These are phyloP conservation scores for Erigeron philadelphicus DNA, from an alignment of 140 eudicot species.

Conservation along the genomic window DNA sequence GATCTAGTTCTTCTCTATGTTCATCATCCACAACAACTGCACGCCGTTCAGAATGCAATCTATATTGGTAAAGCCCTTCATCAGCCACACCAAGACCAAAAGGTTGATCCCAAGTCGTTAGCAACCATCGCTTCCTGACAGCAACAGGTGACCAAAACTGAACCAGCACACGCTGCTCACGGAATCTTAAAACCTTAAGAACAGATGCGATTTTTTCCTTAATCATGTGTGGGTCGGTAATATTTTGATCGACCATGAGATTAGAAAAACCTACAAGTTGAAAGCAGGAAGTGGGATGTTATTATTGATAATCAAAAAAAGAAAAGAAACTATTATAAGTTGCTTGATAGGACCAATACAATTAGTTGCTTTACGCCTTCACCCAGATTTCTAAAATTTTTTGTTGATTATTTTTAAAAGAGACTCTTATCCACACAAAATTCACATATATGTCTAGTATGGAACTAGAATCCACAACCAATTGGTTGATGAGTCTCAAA, in stretches of 20 bases:
- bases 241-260: background rate
- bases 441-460: too few relatives aligned
- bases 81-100: slow-evolving; percentile 21
- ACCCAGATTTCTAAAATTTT: too few relatives aligned
- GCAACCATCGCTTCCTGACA: background rate
- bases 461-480: too few relatives aligned
- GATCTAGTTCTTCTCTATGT: slow-evolving; percentile 1
- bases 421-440: too few relatives aligned
- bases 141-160: slow-evolving; percentile 12
- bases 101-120: slow-evolving; percentile 25
- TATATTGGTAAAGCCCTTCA: slow-evolving; percentile 21
- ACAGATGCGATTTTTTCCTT: background rate
- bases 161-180: background rate
- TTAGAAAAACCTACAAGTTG: slow-evolving; percentile 8
- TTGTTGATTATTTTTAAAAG: too few relatives aligned
- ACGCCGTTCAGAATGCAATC: background rate
- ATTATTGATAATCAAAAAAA: background rate
- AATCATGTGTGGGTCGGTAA: background rate
- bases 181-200: background rate
- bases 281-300: background rate
- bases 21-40: slow-evolving; percentile 9
- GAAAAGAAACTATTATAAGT: too few relatives aligned
- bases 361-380: background rate
- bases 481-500: too few relatives aligned
- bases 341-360: background rate